Base-by-base conservation (phyloP, 306 rosid genomes). In the Malus sieversii region DNA sequence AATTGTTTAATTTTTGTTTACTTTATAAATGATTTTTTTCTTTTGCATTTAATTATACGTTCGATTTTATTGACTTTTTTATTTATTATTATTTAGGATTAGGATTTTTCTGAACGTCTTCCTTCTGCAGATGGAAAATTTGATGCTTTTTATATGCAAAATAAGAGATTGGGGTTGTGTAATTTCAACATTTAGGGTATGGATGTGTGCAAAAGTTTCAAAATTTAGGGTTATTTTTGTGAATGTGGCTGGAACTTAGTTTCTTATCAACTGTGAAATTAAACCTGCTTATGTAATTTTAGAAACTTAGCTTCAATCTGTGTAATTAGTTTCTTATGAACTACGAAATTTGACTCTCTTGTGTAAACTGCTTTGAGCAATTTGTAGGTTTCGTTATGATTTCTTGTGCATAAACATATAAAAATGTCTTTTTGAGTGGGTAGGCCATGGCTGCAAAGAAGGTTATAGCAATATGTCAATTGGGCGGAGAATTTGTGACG, bases 391-490 rank as follows among this genome's bases (percentile, higher is more conserved):
- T 19, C 12, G 11, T 68, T 68, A 14, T 40, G 66, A 45, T 58
- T 46, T 77, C 4, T 35, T 52, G 27, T 73, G 64, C 29, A 29
- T 51, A 25, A 61, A 29, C n/a, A 18, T 62, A 38, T 12, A 10
- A 4, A 72, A 33, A 1, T 22, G 7, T 29, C 11, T 45, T 74
- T 66, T 61, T 74, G 45, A 32, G 46, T 70, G 83, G 70, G 19
- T 72, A 90, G 92, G 91, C 78, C 76, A 90, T 89, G 94, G 88
- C 85, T 71, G 74, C 81, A 8, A 92, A 79, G 90, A 95, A 86
- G 81, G 86, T 95, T 62, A 92, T 92, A 77, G 97, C 98, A 68
- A 95, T 95, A 81, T 92, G 97, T 81, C 97, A 95, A 72, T 90
- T 91, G 13, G 96, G 98, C 23, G 97, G 96, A 71, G 95, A 92